Evolutionary conservation across 768 basidiomycete genomes (phyloP), one percentile per base, ranked within the genome.

Genomic region (Mycena amicta): DNA sequence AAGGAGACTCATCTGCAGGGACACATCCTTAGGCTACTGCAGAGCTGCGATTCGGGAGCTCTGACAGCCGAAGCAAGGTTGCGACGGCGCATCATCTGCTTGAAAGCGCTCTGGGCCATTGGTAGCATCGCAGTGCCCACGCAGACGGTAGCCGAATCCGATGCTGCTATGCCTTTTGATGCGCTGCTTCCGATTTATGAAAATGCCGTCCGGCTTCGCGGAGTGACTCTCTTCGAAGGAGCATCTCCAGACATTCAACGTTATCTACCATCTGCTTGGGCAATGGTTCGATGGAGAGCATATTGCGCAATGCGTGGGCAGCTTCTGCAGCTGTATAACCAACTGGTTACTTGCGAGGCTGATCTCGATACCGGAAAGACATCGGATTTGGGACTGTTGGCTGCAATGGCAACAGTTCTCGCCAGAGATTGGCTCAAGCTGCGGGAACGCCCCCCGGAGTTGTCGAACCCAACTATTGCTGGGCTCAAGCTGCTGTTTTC

Each of bases 21-120:
- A 26, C 33, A 39, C 23, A 43, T 53, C 33, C 16, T 26, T 6
- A 39, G 25, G 20, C 52, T 53, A 13, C 22, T 53, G 13, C 25
- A 53, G 27, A 53, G 37, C 37, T 53, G 52, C 39, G 25, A 43
- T 30, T 40, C 52, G 15, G 52, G 40, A 25, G 18, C 40, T 23
- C 31, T 53, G 23, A 5, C 52, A 8, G 37, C 26, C 12, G 37
- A 28, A n/a, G 20, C 39, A 18, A 26, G 52, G 8, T 26, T 40
- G 26, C 52, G 15, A 5, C 33, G 52, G 20, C 22, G 37, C 22
- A 43, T 53, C 29, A 53, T 40, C 26, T 53, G 52, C 39, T 43
- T 40, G 16, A 43, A 2, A 30, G 39, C 52, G 13, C 40, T 53
- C 37, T 53, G 52, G 52, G 52, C 39, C 20, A 15, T 53, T 18